Evolutionary conservation across 768 basidiomycete genomes (phyloP), one percentile per base, ranked within the genome.

Genomic region (Suillus tomentosus): DNA sequence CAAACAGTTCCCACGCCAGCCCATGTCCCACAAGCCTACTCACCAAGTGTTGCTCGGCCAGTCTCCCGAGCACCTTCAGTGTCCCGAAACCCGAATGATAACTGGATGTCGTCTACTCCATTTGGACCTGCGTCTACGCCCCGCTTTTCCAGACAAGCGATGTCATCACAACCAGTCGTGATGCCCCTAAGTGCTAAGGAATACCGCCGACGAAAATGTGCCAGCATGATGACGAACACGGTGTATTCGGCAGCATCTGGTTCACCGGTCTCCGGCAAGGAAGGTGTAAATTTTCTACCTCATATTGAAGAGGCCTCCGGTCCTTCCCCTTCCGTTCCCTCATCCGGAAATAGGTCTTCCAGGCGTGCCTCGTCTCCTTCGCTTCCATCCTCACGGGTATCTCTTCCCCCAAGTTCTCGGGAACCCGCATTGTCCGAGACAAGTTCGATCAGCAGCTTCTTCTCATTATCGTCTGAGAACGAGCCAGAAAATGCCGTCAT

Each of bases 131-230:
- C 69, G 3, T 5, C 17, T 50, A 71, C 68, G 0, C 74, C 74
- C 14, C 77, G 66, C 57, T 77, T 75, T 56, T 75, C 74, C 1
- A 69, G 75, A 51, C 71, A 73, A 19, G 39, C 74, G 34, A 67
- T 76, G 64, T 71, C 73, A 15, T 69, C 69, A 4, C 66, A 76
- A 8, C 61, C 68, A 2, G 69, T 75, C 36, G 71, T 75, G 42
- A 75, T 75, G 74, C 74, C 74, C 0, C 66, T 75, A 48, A 77
- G 69, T 6, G 75, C 70, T 0, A 70, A 43, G 14, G 71, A 75
- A n/a, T 75, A 69, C 39, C 69, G 68, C 43, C 75, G 69, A 27
- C 67, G 54, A 61, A 74, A 69, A 7, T 45, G 68, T 14, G 66
- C 31, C 3, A 61, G 60, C 54, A 57, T 8, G 11, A 61, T 34